These are phyloP conservation scores for Ophiostoma novo-ulmi DNA, from an alignment of 2,329 filamentous ascomycete species.

Conservation along the genomic window DNA sequence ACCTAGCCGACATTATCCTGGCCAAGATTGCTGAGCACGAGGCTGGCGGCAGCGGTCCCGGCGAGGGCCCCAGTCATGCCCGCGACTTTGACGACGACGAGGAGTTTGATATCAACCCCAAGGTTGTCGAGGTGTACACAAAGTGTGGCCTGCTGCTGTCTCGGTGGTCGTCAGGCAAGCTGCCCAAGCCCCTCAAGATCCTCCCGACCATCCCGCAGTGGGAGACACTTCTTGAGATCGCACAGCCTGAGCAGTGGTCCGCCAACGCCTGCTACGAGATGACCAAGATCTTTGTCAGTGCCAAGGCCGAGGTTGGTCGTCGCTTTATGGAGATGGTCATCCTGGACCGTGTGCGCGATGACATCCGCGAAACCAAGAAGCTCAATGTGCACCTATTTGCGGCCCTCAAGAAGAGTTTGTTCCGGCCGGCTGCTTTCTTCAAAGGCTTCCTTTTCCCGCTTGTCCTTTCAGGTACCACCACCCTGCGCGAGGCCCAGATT, in stretches of 20 bases:
- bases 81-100: slow-evolving; percentile 38
- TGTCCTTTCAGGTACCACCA: slow-evolving; percentile 79
- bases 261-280: slow-evolving; percentile 79
- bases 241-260: slow-evolving; percentile 61
- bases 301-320: slow-evolving; percentile 73
- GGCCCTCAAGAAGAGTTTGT: slow-evolving; percentile 82
- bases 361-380: slow-evolving; percentile 91
- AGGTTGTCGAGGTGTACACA: slow-evolving; percentile 89
- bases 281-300: slow-evolving; percentile 86
- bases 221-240: slow-evolving; percentile 40
- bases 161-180: slow-evolving; percentile 84
- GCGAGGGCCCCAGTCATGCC: slow-evolving; percentile 1
- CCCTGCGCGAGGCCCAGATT: slow-evolving; percentile 85
- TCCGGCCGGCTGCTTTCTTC: slow-evolving; percentile 95
- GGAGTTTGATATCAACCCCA: slow-evolving; percentile 71
- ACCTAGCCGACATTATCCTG: slow-evolving; percentile 87
- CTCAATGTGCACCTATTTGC: slow-evolving; percentile 95
- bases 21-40: slow-evolving; percentile 93
- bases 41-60: slow-evolving; percentile 38
- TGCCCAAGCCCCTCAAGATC: slow-evolving; percentile 97
- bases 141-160: slow-evolving; percentile 84
- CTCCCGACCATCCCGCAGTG: slow-evolving; percentile 87
- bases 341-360: slow-evolving; percentile 83
- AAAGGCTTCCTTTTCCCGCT: slow-evolving; percentile 89
- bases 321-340: slow-evolving; percentile 82